These are phyloP conservation scores for Termitomyces sp. DNA, from an alignment of 768 basidiomycete species.

Conservation along the genomic window DNA sequence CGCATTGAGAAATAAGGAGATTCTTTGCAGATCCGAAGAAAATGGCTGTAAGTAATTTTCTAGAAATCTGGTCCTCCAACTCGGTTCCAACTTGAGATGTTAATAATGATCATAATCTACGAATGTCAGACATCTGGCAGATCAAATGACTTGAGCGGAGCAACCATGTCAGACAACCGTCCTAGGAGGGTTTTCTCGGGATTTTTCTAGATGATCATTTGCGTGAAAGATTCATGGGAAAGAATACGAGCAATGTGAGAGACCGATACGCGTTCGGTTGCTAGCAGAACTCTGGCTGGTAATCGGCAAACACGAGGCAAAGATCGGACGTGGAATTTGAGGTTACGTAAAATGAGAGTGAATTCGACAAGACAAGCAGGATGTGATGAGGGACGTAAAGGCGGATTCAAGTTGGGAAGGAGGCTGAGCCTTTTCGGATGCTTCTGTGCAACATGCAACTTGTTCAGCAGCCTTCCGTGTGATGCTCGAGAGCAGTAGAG, in stretches of 20 bases:
- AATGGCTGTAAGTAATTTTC: not conserved
- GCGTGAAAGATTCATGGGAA: not conserved
- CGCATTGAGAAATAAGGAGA: not conserved
- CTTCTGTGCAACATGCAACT: too few species aligned
- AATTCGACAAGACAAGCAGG: not conserved
- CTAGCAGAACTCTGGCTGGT: not conserved
- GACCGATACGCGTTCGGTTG: not conserved
- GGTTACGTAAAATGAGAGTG: not conserved
- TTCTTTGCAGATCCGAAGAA: not conserved
- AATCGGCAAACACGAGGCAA: not conserved
- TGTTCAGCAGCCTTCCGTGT: too few species aligned
- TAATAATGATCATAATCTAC: not conserved
- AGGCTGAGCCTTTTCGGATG: too few species aligned
- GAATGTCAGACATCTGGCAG: not conserved
- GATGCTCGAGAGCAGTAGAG: too few species aligned
- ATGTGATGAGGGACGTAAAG: too few species aligned
- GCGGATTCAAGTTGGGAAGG: too few species aligned
- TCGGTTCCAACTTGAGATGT: not conserved
- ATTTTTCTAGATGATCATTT: not conserved
- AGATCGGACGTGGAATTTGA: not conserved
- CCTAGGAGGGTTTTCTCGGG: not conserved
- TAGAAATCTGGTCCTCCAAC: not conserved
- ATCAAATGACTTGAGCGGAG: slow-evolving; percentile 1
- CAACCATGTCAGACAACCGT: not conserved
- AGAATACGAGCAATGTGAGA: not conserved